phyloP scores from a whole-genome alignment of 306 rosid species.

The Prunus fruticosa region DNA sequence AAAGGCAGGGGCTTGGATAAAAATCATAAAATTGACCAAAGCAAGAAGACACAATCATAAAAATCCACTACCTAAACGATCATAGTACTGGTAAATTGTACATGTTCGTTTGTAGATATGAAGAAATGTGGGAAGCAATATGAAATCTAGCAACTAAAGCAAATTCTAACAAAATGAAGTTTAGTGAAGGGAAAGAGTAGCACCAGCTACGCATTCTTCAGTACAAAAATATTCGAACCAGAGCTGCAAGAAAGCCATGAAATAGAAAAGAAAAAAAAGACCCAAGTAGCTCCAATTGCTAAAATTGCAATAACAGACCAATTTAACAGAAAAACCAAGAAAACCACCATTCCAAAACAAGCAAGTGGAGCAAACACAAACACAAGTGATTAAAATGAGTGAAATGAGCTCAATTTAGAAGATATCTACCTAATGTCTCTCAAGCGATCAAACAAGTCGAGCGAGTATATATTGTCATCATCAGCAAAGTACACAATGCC shows the following conservation, averaged over 20 bases:
- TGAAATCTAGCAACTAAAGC: background rate
- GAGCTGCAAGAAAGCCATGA: background rate
- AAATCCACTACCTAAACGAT: background rate
- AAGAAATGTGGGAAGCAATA: background rate
- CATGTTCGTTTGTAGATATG: background rate
- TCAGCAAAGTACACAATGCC: conserved; percentile 95
- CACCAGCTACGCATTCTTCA: background rate
- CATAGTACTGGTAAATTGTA: background rate
- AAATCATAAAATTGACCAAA: background rate
- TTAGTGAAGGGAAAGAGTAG: background rate
- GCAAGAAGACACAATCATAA: background rate
- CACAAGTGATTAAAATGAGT: background rate
- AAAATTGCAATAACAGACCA: background rate
- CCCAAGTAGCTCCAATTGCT: background rate
- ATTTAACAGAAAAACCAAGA: background rate
- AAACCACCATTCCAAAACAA: conserved; percentile 1
- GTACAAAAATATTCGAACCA: background rate
- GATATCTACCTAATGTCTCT: conserved; percentile 63
- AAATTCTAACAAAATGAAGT: background rate
- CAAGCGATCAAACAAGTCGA: conserved; percentile 71
- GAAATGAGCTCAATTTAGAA: background rate
- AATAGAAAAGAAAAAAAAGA: background rate
- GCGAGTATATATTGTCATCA: conserved; percentile 83
- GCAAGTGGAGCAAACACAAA: conserved; percentile 1
- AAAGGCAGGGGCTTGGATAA: background rate